Evolutionary conservation across 768 basidiomycete species (phyloP).

Genomic region (Melanogaster broomeanus): DNA sequence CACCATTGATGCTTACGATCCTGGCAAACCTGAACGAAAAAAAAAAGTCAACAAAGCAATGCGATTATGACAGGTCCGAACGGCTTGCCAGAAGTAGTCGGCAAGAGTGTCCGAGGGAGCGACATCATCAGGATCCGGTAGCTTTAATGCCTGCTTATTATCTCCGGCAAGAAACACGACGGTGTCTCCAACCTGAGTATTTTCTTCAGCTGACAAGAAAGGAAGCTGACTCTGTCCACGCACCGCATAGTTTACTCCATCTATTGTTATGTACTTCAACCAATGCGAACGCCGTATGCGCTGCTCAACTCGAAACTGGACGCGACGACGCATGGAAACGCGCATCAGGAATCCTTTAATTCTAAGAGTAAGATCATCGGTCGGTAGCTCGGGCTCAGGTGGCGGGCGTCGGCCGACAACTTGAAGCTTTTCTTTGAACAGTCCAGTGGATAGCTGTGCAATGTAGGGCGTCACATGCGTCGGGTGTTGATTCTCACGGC

Average conservation of each 20-base stretch:
- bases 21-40: conserved; percentile 59
- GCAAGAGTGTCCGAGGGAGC: conserved; percentile 44
- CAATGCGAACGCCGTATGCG: conserved; percentile 36
- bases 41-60: not conserved
- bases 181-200: conserved; percentile 59
- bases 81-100: conserved; percentile 63
- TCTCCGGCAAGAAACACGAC: conserved; percentile 50
- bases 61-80: not conserved
- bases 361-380: conserved; percentile 14
- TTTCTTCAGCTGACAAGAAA: conserved; percentile 1
- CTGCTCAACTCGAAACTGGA: conserved; percentile 32
- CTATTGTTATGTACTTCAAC: conserved; percentile 43
- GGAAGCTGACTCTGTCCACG: conserved; percentile 4
- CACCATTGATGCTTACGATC: conserved; percentile 54
- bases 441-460: conserved; percentile 46
- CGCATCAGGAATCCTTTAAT: conserved; percentile 24
- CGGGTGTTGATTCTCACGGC: conserved; percentile 49
- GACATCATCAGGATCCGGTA: conserved; percentile 39
- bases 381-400: conserved; percentile 12
- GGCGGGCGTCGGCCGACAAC: conserved; percentile 51
- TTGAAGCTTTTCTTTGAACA: conserved; percentile 54
- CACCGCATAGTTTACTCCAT: conserved; percentile 46
- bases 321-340: conserved; percentile 9
- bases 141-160: conserved; percentile 24
- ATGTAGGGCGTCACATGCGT: conserved; percentile 70